Base-by-base conservation (phyloP, 768 basidiomycete species). In the Boletus sp. region DNA sequence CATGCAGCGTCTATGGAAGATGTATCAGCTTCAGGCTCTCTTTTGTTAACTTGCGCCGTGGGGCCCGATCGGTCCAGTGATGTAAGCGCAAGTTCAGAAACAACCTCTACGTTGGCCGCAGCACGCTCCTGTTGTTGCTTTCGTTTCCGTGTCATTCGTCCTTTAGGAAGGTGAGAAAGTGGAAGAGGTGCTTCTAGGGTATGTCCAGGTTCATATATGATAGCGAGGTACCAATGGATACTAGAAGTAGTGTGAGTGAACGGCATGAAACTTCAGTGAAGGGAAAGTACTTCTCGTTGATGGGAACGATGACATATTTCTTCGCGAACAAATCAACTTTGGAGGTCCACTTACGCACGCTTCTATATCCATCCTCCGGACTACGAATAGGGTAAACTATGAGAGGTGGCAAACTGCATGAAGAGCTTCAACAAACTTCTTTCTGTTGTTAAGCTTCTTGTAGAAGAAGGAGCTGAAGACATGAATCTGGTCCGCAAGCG, bases 401-500 rank as follows among this genome's bases (percentile, higher is more conserved):
- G 67, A 56, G 39, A 34, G 19, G 8, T 25, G n/a, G 19, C 6
- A 47, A 30, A 32, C 7, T 21, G 14, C 13, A 53, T 41, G 32
- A 32, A 60, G 33, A 37, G 6, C 5, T 8, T 51, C 29, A 25
- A 66, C 76, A 37, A 66, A 85, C 84, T 77, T 81, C 67, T 82
- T 88, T 59, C 38, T 72, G 50, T 80, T 71, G 50, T 80, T 87
- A 27, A 99, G 73, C 70, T 97, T 96, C 76, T 95, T 92, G 77
- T 95, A 98, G 72, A 99, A 98, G 74, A 98, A 99, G 0, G 95
- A 95, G 69, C 87, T 98, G 76, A 98, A 98, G 5, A 98, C 81
- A 64, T 98, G 87, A 1, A 95, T 78, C 60, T 90, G 80, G 3
- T 84, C 79, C 2, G 84, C 89, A 5, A 90, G 72, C 15, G 77